These are phyloP conservation scores for Candida xyloterini DNA, from an alignment of 805 yeast genomes.

Conservation along the genomic window DNA sequence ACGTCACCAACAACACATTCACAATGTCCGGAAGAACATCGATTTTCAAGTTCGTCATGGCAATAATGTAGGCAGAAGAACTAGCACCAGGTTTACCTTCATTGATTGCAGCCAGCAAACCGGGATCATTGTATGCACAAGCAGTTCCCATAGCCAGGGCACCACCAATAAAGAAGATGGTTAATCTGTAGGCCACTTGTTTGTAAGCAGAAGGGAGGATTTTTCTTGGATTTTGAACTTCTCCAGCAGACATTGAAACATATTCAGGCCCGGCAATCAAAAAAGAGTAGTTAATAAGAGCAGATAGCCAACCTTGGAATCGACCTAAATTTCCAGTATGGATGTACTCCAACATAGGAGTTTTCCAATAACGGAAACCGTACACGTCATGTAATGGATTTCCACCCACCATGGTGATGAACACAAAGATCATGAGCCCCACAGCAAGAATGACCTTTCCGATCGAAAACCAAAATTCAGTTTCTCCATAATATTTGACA, in stretches of 20 bases:
- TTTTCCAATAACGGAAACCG: conserved; percentile 35
- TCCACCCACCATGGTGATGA: conserved; percentile 51
- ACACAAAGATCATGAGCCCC: conserved; percentile 43
- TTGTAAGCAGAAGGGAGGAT: conserved; percentile 46
- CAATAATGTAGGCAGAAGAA: conserved; percentile 46
- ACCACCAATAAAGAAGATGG: conserved; percentile 47
- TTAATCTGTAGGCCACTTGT: conserved; percentile 43
- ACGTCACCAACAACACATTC: conserved; percentile 40
- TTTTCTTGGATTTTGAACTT: conserved; percentile 46
- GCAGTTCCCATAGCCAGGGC: conserved; percentile 45
- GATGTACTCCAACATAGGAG: conserved; percentile 36
- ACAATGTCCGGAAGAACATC: conserved; percentile 44
- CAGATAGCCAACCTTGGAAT: conserved; percentile 35
- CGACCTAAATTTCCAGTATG: conserved; percentile 42
- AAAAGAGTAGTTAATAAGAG: conserved; percentile 39
- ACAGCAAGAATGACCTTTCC: conserved; percentile 43
- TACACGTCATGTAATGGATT: conserved; percentile 42
- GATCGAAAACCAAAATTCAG: conserved; percentile 45
- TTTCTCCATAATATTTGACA: conserved; percentile 45
- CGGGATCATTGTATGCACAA: conserved; percentile 42
- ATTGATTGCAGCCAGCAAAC: conserved; percentile 32
- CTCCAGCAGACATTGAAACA: conserved; percentile 46
- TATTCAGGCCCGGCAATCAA: conserved; percentile 51
- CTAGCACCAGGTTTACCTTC: conserved; percentile 43
- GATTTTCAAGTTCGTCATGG: conserved; percentile 44